Conservation (phyloP, 2,329 filamentous ascomycete species). For the Colletotrichum aenigma region DNA sequence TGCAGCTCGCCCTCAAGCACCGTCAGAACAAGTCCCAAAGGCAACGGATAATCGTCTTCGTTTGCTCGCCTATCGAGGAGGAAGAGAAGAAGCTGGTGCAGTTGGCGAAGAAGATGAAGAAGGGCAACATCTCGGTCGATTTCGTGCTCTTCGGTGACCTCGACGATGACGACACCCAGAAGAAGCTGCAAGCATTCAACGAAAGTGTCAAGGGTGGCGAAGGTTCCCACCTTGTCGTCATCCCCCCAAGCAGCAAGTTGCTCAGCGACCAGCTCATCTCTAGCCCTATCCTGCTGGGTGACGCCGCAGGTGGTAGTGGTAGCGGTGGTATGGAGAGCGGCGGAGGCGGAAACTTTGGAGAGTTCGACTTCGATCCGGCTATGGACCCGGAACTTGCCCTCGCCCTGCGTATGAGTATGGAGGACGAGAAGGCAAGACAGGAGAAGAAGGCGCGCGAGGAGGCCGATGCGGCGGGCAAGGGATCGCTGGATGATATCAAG, state of each 20-base stretch:
- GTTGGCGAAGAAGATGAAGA: conserved; percentile 98
- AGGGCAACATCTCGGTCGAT: conserved; percentile 91
- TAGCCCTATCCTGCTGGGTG: conserved; percentile 87
- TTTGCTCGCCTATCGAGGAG: conserved; percentile 90
- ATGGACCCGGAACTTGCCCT: conserved; percentile 93
- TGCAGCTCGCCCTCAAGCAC: conserved; percentile 92
- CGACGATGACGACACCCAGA: conserved; percentile 84
- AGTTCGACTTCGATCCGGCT: conserved; percentile 87
- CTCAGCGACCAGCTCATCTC: conserved; percentile 91
- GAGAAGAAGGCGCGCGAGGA: conserved; percentile 83
- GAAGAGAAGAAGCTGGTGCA: conserved; percentile 87
- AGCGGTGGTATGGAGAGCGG: conserved; percentile 54
- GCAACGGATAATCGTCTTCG: conserved; percentile 96
- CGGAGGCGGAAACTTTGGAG: conserved; percentile 67
- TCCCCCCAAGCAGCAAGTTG: conserved; percentile 88
- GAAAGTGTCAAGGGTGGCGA: conserved; percentile 90
- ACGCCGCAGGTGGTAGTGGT: conserved; percentile 61
- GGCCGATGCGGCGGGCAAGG: conserved; percentile 74
- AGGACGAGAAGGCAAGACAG: conserved; percentile 94
- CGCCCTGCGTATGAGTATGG: conserved; percentile 95
- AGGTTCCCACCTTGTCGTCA: conserved; percentile 87
- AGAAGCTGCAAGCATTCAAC: conserved; percentile 94
- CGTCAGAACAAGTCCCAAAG: conserved; percentile 97
- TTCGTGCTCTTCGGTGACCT: conserved; percentile 95
- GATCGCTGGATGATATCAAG: conserved; percentile 79